Percentiles rank a stretch among this genome's conserved stretches.
Evolutionary conservation across 108 stramenopile species (phyloP).

Genomic region (Skeletonema potamos): DNA sequence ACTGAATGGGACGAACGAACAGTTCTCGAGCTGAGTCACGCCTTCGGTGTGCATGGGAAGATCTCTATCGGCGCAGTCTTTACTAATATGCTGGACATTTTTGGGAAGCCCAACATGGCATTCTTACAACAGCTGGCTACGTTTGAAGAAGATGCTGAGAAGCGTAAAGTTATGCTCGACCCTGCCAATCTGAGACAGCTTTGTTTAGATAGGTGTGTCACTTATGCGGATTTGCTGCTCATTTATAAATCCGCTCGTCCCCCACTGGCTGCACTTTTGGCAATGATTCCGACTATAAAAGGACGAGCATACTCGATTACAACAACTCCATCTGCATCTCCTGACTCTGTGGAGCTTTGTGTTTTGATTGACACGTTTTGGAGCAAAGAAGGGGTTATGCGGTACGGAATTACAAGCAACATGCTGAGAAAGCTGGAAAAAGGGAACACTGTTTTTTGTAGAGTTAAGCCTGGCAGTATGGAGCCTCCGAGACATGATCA

Average conservation of each 20-base stretch:
- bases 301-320: slow-evolving; percentile 91
- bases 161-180: slow-evolving; percentile 52
- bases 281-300: slow-evolving; percentile 79
- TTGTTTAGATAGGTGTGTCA: slow-evolving; percentile 43
- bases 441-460: slow-evolving; percentile 53
- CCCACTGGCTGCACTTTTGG: slow-evolving; percentile 53
- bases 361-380: slow-evolving; percentile 67
- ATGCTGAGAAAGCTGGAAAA: slow-evolving; percentile 52
- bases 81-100: slow-evolving; percentile 64
- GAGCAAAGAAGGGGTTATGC: slow-evolving; percentile 50
- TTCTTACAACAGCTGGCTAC: slow-evolving; percentile 67
- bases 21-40: slow-evolving; percentile 52
- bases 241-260: slow-evolving; percentile 56
- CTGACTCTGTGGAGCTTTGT: slow-evolving; percentile 47
- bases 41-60: slow-evolving; percentile 58
- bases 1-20: slow-evolving; percentile 58
- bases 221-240: slow-evolving; percentile 52
- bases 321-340: slow-evolving; percentile 51
- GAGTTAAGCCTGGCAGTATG: slow-evolving; percentile 67
- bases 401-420: slow-evolving; percentile 54
- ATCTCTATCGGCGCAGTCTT: slow-evolving; percentile 55
- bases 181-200: slow-evolving; percentile 35
- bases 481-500: slow-evolving; percentile 55
- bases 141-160: slow-evolving; percentile 53
- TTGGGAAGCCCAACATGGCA: slow-evolving; percentile 65